Evolutionary conservation across 345 rosid species (phyloP), one percentile per base, ranked within the genome.

Genomic region (Gossypium turneri): DNA sequence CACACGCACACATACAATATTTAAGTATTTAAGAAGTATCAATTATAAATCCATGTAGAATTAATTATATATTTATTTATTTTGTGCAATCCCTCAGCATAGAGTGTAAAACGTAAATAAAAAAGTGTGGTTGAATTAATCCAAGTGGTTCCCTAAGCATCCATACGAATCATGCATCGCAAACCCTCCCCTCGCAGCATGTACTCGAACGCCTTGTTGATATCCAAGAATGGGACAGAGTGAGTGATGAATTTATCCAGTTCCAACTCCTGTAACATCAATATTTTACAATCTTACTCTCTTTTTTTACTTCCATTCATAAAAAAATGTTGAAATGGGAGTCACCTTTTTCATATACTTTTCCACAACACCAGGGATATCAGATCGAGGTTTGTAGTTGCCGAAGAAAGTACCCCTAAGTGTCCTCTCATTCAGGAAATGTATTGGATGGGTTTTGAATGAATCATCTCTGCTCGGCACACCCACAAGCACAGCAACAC

Each of bases 401-500:
- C 92, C 90, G 0, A 85, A 88, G 83, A 88, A 85, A 50, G 94
- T 86, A 11, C 92, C 94, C 77, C 85, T 88, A 0, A 90, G 88
- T 9, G 92, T 90, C 75, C 88, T 90, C 80, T 86, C 94, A 44
- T 86, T 86, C 74, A 88, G 83, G 0, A 88, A 7, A 56, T 85
- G 84, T 81, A 84, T 56, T 0, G 89, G 92, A 75, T 84, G 85
- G 44, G 90, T 85, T 82, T 88, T 85, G 83, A 88, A 88, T 0
- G 82, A 78, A 50, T 79, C 92, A 55, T 88, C 92, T 83, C 85
- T 90, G 80, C 73, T 85, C 12, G 92, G 92, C 53, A 86, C 86
- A 25, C 90, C 92, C 1, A 87, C 90, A 34, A 88, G 84, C 3
- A 90, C 94, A 27, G 90, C 92, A 64, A 90, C 94, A 81, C 94